A percentile compares a stretch with the other conserved stretches of the same genome.
These are phyloP conservation scores for Mycocentrospora acerina DNA, from an alignment of 2,329 filamentous ascomycete genomes.

Conservation along the genomic window DNA sequence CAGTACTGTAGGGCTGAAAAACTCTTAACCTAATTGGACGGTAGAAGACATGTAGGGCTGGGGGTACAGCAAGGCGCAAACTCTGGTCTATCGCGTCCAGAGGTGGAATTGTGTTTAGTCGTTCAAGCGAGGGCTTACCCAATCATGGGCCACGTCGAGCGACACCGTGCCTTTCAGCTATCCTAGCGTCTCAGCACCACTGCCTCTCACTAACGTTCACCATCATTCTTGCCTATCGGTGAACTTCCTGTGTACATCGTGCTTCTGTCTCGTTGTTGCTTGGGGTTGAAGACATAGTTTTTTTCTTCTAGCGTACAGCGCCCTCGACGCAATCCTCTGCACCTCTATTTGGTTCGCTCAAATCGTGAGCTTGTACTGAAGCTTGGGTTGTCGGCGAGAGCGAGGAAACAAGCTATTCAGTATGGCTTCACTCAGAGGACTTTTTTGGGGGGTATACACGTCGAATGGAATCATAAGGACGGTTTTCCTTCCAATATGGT, in stretches of 20 bases:
- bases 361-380: no score
- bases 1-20: no score
- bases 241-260: background rate
- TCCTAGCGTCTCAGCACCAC: conserved; percentile 4
- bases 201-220: background rate
- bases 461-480: conserved; percentile 36
- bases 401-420: conserved; percentile 9
- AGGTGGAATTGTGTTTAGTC: conserved; percentile 9
- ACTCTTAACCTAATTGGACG: no score
- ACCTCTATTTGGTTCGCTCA: background rate
- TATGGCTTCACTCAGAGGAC: conserved; percentile 35
- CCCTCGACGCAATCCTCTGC: background rate
- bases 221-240: conserved; percentile 4
- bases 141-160: background rate
- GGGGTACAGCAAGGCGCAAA: background rate
- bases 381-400: no score
- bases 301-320: background rate
- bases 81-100: background rate
- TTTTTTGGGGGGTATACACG: conserved; percentile 37
- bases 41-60: background rate
- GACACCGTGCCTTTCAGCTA: conserved; percentile 6
- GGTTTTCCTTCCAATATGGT: conserved; percentile 38
- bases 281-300: conserved; percentile 1
- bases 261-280: conserved; percentile 9
- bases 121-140: conserved; percentile 6